phyloP scores from a whole-genome alignment of 352 stramenopile species.

The Phytopythium delawarense region DNA sequence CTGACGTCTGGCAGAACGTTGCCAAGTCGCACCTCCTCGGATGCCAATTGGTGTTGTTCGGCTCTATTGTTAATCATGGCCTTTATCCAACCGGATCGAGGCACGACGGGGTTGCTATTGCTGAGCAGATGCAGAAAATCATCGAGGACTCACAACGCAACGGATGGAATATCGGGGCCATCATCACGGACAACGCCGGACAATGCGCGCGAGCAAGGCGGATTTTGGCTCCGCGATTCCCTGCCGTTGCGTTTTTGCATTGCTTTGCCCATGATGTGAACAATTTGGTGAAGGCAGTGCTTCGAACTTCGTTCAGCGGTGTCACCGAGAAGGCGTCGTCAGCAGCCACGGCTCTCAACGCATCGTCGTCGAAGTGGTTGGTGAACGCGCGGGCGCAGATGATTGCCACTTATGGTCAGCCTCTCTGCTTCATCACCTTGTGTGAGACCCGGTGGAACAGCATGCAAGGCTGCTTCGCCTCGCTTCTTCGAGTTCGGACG shows the following conservation, averaged over 20 bases:
- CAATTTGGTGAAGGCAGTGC: not conserved
- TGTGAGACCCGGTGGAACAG: not conserved
- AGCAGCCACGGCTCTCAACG: not conserved
- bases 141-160: too few species aligned
- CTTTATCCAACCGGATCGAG: not conserved
- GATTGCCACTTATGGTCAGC: not conserved
- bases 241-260: not conserved
- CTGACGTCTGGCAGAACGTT: not conserved
- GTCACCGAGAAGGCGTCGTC: not conserved
- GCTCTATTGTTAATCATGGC: not conserved
- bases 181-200: not conserved
- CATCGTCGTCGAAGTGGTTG: not conserved
- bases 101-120: not conserved
- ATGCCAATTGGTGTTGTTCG: not conserved
- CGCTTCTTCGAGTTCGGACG: not conserved
- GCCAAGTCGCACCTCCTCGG: not conserved
- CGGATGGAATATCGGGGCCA: not conserved
- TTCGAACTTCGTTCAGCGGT: not conserved
- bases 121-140: not conserved
- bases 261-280: not conserved
- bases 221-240: not conserved
- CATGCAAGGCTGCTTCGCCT: not conserved
- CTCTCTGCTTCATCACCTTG: not conserved
- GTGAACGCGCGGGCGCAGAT: not conserved
- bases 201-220: not conserved